Base-by-base conservation (phyloP, 2,329 filamentous ascomycete species). In the Cladosporium sp. region DNA sequence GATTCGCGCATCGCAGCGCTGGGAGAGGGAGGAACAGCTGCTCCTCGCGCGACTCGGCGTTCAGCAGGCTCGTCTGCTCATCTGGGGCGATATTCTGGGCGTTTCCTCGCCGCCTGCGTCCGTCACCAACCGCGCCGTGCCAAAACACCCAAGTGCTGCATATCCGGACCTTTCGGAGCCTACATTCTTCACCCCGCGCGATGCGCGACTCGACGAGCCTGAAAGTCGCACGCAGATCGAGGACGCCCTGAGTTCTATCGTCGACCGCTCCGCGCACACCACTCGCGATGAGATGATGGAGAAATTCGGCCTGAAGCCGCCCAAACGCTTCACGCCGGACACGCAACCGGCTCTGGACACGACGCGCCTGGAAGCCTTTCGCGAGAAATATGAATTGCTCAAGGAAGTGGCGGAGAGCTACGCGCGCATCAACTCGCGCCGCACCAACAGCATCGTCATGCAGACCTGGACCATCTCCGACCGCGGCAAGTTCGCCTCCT, bases 41-140 rank as follows among this genome's bases (percentile, higher is more conserved):
- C 65, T 70, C 18, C 64, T 75, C 22, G 64, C 69, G 3, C 67
- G 69, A 47, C 61, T 76, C 5, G 73, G 73, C 47, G 65, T 76
- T 19, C 70, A 75, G 56, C 73, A 76, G 58, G 71, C 71, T 32
- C 65, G 73, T 20, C 64, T 76, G 40, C 63, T 76, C 50, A 74
- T 74, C 52, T 75, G 73, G 64, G 73, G 73, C n/a, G 70, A 74
- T 57, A 68, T 69, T 4, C 65, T 75, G 9, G 73, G 73, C 19
- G 69, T 76, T 22, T 68, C 67, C 17, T 70, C 70, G 17, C 72
- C 72, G 15, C 72, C 72, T 15, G 59, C 65, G 2, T 65, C 62
- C 1, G 72, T 74, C 47, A 73, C 72, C 19, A 63, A 67, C 40
- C 68, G 69, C 51, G 72, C 72, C 58, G 68, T 75, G 24, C 73